Evolutionary conservation across 176 grass and related monocot genomes (phyloP), one percentile per base, ranked within the genome.

Genomic region (Hordeum marinum): DNA sequence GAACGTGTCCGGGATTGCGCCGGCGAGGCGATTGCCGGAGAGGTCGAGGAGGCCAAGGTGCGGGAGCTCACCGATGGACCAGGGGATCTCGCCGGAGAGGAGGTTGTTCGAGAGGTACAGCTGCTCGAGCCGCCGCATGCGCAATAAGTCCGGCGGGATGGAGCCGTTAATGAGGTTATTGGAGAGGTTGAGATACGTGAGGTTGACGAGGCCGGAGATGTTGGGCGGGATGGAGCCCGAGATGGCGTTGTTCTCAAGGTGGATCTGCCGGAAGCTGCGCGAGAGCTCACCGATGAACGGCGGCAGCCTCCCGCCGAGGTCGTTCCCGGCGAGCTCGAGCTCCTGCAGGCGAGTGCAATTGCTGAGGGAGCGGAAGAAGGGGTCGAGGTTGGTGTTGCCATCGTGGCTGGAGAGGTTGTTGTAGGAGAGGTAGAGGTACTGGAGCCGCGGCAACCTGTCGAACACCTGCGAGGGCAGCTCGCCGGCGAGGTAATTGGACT

Each of bases 241-340:
- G 75, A 99, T 94, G 39, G 59, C 64, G 81, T 99, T 99, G 83
- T 91, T 85, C 87, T 99, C 93, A 11, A 99, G 85, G 55, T 96
- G 88, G 31, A 99, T 86, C 71, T 96, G 93, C 20, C 63, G 63
- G 85, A 98, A 88, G 10, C 84, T 69, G 0, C 58, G 11, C 1
- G 93, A 89, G 72, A 98, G 75, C 17, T 88, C 48, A 10, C 83
- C 93, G 14, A 96, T 63, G 18, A 92, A 32, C 21, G 85, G 59
- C 0, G 96, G 91, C 3, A 98, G 61, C 34, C 57, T 55, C 5
- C 96, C 96, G 13, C 87, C 85, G 40, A 98, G 62, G 21, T 79
- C 85, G 58, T 96, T 98, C 20, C 78, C 86, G 61, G 96, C 88
- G 63, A 98, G 48, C 40, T 90, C 93, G 48, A 98, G 83, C 87